Conservation (phyloP, 2,329 filamentous ascomycete genomes). For the Phialophora verrucosa region DNA sequence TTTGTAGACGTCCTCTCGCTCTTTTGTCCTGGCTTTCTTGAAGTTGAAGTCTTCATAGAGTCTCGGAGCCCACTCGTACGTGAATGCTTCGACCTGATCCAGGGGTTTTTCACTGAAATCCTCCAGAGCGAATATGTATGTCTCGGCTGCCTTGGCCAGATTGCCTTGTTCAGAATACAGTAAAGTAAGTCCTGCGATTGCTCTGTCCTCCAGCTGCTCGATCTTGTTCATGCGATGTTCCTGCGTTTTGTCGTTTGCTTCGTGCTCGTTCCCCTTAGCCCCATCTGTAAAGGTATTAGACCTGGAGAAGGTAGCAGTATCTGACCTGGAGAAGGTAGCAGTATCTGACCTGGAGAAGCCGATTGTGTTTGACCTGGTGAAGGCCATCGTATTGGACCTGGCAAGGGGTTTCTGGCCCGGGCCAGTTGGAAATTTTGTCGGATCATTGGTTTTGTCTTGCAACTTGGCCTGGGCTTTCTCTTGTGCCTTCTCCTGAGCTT, state of each 20-base stretch:
- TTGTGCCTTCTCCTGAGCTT: conserved; percentile 1
- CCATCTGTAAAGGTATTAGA: neutral
- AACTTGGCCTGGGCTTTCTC: neutral
- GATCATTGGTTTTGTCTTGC: conserved; percentile 4
- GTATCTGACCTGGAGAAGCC: neutral
- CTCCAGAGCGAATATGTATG: conserved; percentile 1
- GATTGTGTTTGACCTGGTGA: neutral
- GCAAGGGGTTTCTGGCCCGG: neutral
- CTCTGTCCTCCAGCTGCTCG: neutral
- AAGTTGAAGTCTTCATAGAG: conserved; percentile 2
- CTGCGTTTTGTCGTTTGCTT: neutral
- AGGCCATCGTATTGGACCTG: neutral
- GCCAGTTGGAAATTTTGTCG: neutral
- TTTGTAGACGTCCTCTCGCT: conserved; percentile 1
- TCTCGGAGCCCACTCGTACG: conserved; percentile 3
- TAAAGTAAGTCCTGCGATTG: conserved; percentile 1
- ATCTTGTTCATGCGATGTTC: conserved; percentile 5
- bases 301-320: neutral
- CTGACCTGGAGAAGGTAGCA: neutral
- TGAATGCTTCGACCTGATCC: conserved; percentile 7
- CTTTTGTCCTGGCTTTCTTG: neutral
- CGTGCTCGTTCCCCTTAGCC: neutral
- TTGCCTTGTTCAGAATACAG: conserved; percentile 1
- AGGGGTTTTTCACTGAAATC: neutral
- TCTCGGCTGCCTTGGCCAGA: neutral